Base-by-base conservation (phyloP, 257 asterid species). In the Nyctanthes arbortristis region DNA sequence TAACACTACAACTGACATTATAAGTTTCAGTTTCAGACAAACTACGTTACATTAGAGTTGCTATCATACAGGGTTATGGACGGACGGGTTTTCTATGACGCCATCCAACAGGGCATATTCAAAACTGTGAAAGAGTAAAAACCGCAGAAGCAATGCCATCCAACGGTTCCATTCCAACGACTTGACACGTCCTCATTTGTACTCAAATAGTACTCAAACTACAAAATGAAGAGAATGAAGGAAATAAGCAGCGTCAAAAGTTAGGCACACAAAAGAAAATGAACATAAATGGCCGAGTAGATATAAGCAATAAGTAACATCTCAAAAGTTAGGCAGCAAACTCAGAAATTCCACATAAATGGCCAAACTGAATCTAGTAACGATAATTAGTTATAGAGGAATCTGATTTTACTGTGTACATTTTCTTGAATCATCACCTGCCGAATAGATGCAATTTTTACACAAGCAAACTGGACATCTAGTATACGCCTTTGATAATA, bases 151-250 rank as follows among this genome's bases (percentile, higher is more conserved):
- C 10, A 29, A 45, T 31, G 45, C 24, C 30, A 22, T 36, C 31
- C 34, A 68, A 10, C 35, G 12, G 63, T 43, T 7, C 61, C n/a
- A n/a, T 61, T 67, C 54, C 20, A 34, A 39, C 28, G 40, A n/a
- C 43, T 62, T 7, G 68, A n/a, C 65, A 29, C 24, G 20, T 65
- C 75, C 33, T 25, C 49, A 33, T n/a, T 43, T 14, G 36, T 24
- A 45, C 61, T 55, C 68, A 65, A 61, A 67, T 32, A 58, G 34
- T 34, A 55, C 2, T 56, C 70, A n/a, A n/a, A 64, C 91, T 82
- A 83, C 80, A 78, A 71, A 74, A 66, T 22, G 68, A 61, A 80
- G 28, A 58, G 29, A 63, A 9, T 9, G 29, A 32, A 45, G 37
- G n/a, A 63, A 37, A 32, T 72, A 29, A 55, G 61, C n/a, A 10